Percentiles rank a stretch among this genome's conserved stretches.
These are phyloP conservation scores for Ceratocystis papillata DNA, from an alignment of 2,329 filamentous ascomycete genomes.

Conservation along the genomic window DNA sequence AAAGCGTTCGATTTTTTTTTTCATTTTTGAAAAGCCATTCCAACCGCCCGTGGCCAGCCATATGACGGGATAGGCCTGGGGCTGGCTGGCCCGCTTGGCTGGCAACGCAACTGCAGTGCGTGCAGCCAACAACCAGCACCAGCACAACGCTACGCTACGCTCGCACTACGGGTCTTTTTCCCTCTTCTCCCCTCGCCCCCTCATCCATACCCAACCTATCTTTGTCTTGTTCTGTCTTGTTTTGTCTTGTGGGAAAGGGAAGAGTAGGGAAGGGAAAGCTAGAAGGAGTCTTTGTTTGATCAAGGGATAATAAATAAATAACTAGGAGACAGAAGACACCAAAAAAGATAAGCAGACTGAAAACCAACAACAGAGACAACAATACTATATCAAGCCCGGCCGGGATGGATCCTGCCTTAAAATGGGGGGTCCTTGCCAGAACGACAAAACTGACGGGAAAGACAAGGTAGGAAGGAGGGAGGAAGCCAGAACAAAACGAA, in stretches of 20 bases:
- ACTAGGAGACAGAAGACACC: neutral
- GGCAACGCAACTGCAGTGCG: neutral
- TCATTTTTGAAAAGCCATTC: no score
- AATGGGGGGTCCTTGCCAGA: neutral
- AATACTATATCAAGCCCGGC: neutral
- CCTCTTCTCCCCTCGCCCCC: neutral
- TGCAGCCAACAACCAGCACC: neutral
- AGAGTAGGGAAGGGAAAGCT: neutral
- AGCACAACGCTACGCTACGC: neutral
- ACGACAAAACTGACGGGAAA: neutral
- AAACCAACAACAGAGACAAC: neutral
- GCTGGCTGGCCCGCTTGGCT: neutral
- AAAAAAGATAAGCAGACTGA: neutral
- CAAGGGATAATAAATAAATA: neutral
- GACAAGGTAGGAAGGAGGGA: no score
- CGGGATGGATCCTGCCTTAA: conserved; percentile 3
- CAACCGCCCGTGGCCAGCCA: no score
- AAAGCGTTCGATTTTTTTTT: neutral
- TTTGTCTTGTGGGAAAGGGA: neutral
- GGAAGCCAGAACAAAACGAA: no score
- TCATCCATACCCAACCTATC: neutral
- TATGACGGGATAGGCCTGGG: no score
- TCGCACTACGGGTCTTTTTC: neutral
- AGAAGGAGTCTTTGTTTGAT: neutral
- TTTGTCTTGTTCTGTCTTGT: neutral